Evolutionary conservation across 805 yeast genomes (phyloP), one percentile per base, ranked within the genome.

Genomic region (Schizosaccharomyces osmophilus): DNA sequence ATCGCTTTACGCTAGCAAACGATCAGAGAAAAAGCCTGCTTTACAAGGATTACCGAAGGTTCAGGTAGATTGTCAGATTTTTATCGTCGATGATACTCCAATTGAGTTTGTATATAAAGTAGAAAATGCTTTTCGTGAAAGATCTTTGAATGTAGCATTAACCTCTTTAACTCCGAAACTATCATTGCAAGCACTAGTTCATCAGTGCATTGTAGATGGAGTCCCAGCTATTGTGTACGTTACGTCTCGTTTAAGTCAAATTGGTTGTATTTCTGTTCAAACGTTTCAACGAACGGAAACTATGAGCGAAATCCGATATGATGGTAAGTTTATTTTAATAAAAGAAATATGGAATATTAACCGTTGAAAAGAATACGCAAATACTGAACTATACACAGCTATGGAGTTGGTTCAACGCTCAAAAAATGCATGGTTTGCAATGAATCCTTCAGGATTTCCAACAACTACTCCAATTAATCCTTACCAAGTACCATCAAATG

Each of bases 181-280:
- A 65, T 73, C 74, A 17, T 64, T 78, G 31, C 68, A 74, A 59
- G 77, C 78, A n/a, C 71, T 77, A 43, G 77, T 85, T 17, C 83
- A 82, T 61, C 85, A 84, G 59, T 86, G 87, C 22, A 95, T 95
- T 0, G 82, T 85, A 68, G 80, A 82, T 57, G 95, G 95, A 13
- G 84, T 80, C 2, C 69, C 79, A 66, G 89, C 85, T 36, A 84
- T 85, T 1, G 79, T 87, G 51, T 73, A 85, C 6, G 76, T 87
- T 22, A 80, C 81, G 63, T 77, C 76, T 45, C 70, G 74, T n/a
- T 69, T 74, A 54, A 73, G 69, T 62, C 62, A 51, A 54, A 60
- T 64, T 22, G 74, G 74, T 32, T 74, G 74, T 57, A 77, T 87
- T 26, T 87, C 85, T 67, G 73, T 86, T 15, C 89, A 84, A 69